Conservation (phyloP, 2,329 filamentous ascomycete genomes). For the Blumeria graminis region DNA sequence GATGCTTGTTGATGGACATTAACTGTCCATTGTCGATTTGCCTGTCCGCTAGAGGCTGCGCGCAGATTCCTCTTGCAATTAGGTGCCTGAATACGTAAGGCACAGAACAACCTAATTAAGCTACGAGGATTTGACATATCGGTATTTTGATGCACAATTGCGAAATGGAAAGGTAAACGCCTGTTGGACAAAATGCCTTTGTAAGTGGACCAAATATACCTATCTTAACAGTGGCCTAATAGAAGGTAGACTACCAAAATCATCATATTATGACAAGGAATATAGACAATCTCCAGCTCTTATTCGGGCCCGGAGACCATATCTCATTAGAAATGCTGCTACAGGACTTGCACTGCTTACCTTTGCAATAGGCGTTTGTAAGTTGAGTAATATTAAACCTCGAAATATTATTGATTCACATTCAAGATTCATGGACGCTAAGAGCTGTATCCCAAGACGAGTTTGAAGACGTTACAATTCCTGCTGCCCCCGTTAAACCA, state of each 20-base stretch:
- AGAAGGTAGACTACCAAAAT: constrained; percentile 29
- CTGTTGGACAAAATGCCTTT: constrained; percentile 9
- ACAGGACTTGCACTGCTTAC: constrained; percentile 53
- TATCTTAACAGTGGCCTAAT: background rate
- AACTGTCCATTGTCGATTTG: too few species aligned
- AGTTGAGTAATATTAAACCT: constrained; percentile 17
- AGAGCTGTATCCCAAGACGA: constrained; percentile 82
- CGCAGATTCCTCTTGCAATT: too few species aligned
- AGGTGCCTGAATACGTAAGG: too few species aligned
- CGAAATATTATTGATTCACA: background rate
- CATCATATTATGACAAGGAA: constrained; percentile 78
- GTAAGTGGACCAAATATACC: constrained; percentile 6
- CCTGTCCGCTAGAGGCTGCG: too few species aligned
- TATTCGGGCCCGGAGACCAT: constrained; percentile 75
- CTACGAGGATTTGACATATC: too few species aligned
- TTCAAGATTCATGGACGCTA: constrained; percentile 44
- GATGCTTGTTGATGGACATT: too few species aligned
- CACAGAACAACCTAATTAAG: too few species aligned
- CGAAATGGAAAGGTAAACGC: too few species aligned
- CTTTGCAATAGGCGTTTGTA: constrained; percentile 74
- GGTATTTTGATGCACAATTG: too few species aligned
- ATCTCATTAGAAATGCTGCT: constrained; percentile 68
- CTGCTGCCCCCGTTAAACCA: constrained; percentile 23
- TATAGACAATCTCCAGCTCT: constrained; percentile 72
- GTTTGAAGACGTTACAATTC: constrained; percentile 85